A percentile compares a stretch with the other conserved stretches of the same genome.
Evolutionary conservation across 1,139 yeast genomes (phyloP).

Genomic region (Chernovozyma aurita): DNA sequence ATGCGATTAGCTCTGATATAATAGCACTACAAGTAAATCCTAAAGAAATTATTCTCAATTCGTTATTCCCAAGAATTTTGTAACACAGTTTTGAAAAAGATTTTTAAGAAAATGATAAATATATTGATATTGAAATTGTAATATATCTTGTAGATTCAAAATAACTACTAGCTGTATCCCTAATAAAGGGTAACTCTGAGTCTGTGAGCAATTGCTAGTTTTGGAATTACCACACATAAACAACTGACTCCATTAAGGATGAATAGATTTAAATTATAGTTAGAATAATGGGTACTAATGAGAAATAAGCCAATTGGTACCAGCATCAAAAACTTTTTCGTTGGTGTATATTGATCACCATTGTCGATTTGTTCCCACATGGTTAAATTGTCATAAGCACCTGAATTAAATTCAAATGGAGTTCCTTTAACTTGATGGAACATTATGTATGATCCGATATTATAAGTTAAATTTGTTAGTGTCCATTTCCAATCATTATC

Average conservation of each 20-base stretch:
- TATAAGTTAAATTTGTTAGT: conserved; percentile 82
- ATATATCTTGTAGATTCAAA: too few species aligned
- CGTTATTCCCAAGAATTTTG: too few species aligned
- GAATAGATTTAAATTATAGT: conserved; percentile 76
- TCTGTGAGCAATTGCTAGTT: conserved; percentile 77
- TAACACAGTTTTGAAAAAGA: too few species aligned
- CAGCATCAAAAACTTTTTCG: conserved; percentile 84
- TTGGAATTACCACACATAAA: conserved; percentile 79
- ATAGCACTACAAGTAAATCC: too few species aligned
- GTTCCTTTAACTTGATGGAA: conserved; percentile 95
- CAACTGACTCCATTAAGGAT: conserved; percentile 78
- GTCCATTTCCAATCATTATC: conserved; percentile 92
- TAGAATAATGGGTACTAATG: conserved; percentile 85
- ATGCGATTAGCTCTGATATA: too few species aligned
- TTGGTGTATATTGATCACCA: conserved; percentile 96
- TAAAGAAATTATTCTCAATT: too few species aligned
- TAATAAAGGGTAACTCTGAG: conserved; percentile 59
- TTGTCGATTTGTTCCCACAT: conserved; percentile 99
- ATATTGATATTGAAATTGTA: too few species aligned
- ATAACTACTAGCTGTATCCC: too few species aligned
- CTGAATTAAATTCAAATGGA: conserved; percentile 94
- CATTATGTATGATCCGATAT: conserved; percentile 90
- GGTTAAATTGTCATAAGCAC: conserved; percentile 92
- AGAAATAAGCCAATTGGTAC: conserved; percentile 88
- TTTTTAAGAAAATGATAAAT: too few species aligned